Conservation (phyloP, 441 rosid genomes). For the Pelargonium australe region DNA sequence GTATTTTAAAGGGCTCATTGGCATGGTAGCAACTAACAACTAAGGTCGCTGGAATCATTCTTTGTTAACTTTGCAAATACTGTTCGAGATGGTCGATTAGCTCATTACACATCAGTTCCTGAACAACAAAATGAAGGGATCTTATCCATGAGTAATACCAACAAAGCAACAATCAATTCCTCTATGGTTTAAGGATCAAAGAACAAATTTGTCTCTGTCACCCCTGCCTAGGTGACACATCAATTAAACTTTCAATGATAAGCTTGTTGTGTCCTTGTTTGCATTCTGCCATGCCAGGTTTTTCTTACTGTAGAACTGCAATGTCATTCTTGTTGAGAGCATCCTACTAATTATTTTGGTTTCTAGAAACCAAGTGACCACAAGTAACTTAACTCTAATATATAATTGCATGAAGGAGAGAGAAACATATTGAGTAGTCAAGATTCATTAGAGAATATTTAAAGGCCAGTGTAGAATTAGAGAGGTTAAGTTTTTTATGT, state of each 20-base stretch:
- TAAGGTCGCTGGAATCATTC: not conserved
- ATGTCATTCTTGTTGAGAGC: not conserved
- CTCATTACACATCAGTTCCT: not conserved
- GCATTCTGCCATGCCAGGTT: not conserved
- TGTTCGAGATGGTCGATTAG: not conserved
- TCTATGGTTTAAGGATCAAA: not conserved
- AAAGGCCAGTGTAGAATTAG: not conserved
- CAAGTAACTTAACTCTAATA: not conserved
- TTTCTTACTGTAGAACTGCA: not conserved
- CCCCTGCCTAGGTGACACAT: not conserved
- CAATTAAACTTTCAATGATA: not conserved
- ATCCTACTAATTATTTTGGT: not conserved
- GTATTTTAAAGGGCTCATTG: too few species aligned
- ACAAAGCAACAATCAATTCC: not conserved
- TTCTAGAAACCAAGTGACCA: not conserved
- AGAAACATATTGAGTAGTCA: not conserved
- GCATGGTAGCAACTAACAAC: not conserved
- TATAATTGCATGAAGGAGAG: not conserved
- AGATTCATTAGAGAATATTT: not conserved
- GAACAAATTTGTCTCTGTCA: not conserved
- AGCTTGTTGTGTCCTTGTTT: not conserved
- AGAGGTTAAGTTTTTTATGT: not conserved
- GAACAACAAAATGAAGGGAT: not conserved
- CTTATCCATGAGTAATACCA: not conserved
- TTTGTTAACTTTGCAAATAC: not conserved